These are phyloP conservation scores for Phytopythium kandeliae DNA, from an alignment of 352 stramenopile genomes.

Conservation along the genomic window DNA sequence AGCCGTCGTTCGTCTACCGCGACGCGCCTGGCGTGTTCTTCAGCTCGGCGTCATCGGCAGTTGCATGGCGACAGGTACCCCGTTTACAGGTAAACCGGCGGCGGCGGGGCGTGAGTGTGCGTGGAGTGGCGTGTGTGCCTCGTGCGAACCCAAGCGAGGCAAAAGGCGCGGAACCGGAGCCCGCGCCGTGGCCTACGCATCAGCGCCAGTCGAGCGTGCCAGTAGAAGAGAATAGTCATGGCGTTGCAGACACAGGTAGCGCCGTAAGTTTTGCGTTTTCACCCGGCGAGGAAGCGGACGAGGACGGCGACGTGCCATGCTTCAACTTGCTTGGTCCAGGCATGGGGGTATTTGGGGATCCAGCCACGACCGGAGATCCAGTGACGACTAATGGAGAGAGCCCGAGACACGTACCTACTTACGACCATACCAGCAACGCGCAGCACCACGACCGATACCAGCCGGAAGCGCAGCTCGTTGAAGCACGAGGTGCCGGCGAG, in stretches of 20 bases:
- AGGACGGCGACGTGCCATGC: conserved; percentile 31
- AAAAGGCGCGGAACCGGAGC: background rate
- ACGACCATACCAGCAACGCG: background rate
- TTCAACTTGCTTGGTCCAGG: conserved; percentile 39
- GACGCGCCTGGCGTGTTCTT: conserved; percentile 37
- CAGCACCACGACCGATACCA: background rate
- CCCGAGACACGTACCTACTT: background rate
- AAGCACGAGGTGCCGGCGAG: background rate
- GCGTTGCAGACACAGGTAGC: background rate
- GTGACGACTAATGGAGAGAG: too few relatives aligned
- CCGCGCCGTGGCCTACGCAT: background rate
- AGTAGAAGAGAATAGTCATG: background rate
- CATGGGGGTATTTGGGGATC: conserved; percentile 14
- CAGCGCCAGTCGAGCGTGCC: background rate
- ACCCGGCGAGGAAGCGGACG: conserved; percentile 3
- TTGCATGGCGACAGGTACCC: conserved; percentile 23
- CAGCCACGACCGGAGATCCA: background rate
- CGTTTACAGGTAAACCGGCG: conserved; percentile 32
- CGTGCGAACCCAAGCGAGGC: background rate
- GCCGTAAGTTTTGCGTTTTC: background rate
- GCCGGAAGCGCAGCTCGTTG: background rate
- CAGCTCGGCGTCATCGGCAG: conserved; percentile 10
- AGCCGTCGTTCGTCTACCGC: conserved; percentile 11
- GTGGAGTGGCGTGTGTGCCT: too few relatives aligned
- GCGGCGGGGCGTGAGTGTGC: background rate